Conservation (phyloP, 2,329 filamentous ascomycete genomes). For the Zarea fungicola region DNA sequence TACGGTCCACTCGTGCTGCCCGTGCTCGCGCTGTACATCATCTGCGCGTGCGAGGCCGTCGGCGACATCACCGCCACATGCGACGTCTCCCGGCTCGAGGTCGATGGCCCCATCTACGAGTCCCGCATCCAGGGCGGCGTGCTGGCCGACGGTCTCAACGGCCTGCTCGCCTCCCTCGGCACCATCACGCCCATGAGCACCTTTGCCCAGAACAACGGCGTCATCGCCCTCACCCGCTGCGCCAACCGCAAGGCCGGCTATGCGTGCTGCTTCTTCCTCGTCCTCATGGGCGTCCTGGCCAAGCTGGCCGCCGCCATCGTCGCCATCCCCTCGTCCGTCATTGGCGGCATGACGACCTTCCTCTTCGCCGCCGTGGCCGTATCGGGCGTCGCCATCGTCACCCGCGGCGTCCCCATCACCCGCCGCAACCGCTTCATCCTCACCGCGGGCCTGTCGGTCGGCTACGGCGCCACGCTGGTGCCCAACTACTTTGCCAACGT, state of each 20-base stretch:
- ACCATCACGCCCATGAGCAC: constrained; percentile 77
- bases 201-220: constrained; percentile 81
- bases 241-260: constrained; percentile 78
- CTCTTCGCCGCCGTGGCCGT: constrained; percentile 73
- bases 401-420: constrained; percentile 64
- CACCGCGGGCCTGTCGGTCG: constrained; percentile 67
- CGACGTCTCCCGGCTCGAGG: constrained; percentile 71
- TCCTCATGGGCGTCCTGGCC: constrained; percentile 76
- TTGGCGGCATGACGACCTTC: constrained; percentile 74
- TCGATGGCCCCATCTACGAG: constrained; percentile 67
- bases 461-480: constrained; percentile 64
- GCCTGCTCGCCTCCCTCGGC: constrained; percentile 67
- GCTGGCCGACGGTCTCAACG: constrained; percentile 71
- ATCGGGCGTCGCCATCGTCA: constrained; percentile 71
- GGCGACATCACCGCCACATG: constrained; percentile 78
- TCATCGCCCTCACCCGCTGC: constrained; percentile 75
- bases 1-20: constrained; percentile 72
- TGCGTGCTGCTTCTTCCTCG: constrained; percentile 68
- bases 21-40: constrained; percentile 63
- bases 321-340: constrained; percentile 62
- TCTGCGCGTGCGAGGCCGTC: constrained; percentile 73
- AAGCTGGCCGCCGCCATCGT: constrained; percentile 79
- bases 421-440: constrained; percentile 78
- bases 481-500: constrained; percentile 64
- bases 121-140: constrained; percentile 75